Conservation (phyloP, 208 protist species). For the Crithidia acanthocephali region DNA sequence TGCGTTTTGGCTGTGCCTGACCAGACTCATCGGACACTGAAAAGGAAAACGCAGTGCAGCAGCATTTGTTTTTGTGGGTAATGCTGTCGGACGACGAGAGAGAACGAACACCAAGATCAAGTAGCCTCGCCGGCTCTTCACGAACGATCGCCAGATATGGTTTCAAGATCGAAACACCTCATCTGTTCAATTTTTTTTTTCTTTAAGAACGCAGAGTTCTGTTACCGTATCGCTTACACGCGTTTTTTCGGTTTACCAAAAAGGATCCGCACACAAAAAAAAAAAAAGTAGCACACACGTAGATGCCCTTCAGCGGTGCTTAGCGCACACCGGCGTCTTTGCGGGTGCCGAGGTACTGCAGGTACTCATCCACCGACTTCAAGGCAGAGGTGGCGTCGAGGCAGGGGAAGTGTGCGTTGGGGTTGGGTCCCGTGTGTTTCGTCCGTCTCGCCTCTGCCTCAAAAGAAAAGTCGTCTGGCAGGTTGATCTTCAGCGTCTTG, state of each 20-base stretch:
- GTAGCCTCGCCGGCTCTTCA: no score
- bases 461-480: conserved; percentile 68
- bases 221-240: background rate
- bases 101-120: no score
- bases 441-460: conserved; percentile 37
- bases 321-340: conserved; percentile 47
- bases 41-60: no score
- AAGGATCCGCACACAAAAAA: background rate
- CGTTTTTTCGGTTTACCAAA: background rate
- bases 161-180: no score
- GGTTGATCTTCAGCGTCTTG: conserved; percentile 61
- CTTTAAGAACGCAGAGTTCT: background rate
- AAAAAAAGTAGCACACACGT: no score
- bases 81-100: no score
- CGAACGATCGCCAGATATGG: no score
- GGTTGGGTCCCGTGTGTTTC: conserved; percentile 15
- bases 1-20: no score
- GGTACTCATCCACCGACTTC: conserved; percentile 61
- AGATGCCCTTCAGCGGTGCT: background rate
- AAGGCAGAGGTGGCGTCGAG: conserved; percentile 53
- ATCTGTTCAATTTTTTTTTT: background rate
- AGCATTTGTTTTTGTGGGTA: no score
- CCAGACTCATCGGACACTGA: no score
- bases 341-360: conserved; percentile 72
- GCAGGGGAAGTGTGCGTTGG: conserved; percentile 12